Percentiles rank a stretch among this genome's conserved stretches.
These are phyloP conservation scores for Rasamsonia emersonii DNA, from an alignment of 2,329 filamentous ascomycete species.

Conservation along the genomic window DNA sequence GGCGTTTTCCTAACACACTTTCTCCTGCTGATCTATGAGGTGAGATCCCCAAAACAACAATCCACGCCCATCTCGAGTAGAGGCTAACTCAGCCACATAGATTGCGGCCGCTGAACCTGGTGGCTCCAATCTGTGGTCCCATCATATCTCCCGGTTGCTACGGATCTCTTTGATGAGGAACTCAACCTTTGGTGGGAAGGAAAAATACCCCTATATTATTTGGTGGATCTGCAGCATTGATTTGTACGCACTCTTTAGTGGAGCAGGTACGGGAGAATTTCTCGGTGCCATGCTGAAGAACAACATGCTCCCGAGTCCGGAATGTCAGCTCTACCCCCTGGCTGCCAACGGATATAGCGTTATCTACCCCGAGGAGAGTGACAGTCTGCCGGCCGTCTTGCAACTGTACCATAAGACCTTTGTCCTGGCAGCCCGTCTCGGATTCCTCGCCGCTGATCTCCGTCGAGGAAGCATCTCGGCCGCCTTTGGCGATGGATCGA, in stretches of 20 bases:
- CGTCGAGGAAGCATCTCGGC: slow-evolving; percentile 25
- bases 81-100: slow-evolving; percentile 20
- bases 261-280: slow-evolving; percentile 44
- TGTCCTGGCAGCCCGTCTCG: slow-evolving; percentile 37
- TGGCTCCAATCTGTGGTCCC: slow-evolving; percentile 44
- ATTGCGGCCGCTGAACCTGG: slow-evolving; percentile 39
- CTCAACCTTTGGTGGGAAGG: slow-evolving; percentile 32
- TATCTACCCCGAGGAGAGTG: slow-evolving; percentile 28
- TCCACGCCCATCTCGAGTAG: neutral
- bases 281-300: slow-evolving; percentile 39
- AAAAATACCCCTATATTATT: slow-evolving; percentile 43
- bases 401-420: slow-evolving; percentile 39
- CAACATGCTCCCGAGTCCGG: slow-evolving; percentile 38
- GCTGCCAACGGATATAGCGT: slow-evolving; percentile 25
- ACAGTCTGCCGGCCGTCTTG: slow-evolving; percentile 33
- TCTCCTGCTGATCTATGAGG: slow-evolving; percentile 49
- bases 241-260: slow-evolving; percentile 47
- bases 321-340: slow-evolving; percentile 29
- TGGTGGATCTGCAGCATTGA: slow-evolving; percentile 50
- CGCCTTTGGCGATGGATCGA: slow-evolving; percentile 5
- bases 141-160: slow-evolving; percentile 45
- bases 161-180: slow-evolving; percentile 42
- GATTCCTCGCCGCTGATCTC: slow-evolving; percentile 33
- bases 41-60: slow-evolving; percentile 18
- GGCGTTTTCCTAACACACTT: slow-evolving; percentile 51